Base-by-base conservation (phyloP, 2,329 filamentous ascomycete species). In the Colletotrichum salicis region DNA sequence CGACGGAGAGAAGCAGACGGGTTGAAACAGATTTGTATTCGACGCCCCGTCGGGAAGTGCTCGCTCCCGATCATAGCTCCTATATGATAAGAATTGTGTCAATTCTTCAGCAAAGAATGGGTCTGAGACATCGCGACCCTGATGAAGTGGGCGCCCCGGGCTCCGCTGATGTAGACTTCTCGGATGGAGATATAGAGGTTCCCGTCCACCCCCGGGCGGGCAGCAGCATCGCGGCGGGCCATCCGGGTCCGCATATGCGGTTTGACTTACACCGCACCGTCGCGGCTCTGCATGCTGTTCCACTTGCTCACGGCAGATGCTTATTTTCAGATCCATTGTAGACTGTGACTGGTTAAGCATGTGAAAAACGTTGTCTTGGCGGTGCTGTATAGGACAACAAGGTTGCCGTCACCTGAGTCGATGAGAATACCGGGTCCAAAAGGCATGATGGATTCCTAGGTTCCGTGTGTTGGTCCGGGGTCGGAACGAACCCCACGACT, bases 241-340 rank as follows among this genome's bases (percentile, higher is more conserved):
- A 71, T 71, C 69, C 13, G 69, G 69, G 69, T 71, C 52, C 69
- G 51, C 58, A 71, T 13, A 27, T 11, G 33, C 7, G 13, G 13
- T 41, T 15, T 41, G 59, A 35, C 59, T 41, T 63, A n/a, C 24
- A 55, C 24, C 31, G 48, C 48, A 55, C 45, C 31, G 35, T 41
- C 15, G 60, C 48, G 31, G 31, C 48, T 54, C 48, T 64, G n/a
- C 31, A 22, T n/a, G n/a, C 5, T 55, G 61, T 55, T 29, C 61
- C 61, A 31, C 31, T 55, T 31, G 8, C n/a, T 41, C 31, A 22
- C 35, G 22, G 12, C 22, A 31, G 45, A 41, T 41, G 37, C 7
- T 13, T 13, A 19, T 8, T 10, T 48, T 13, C 1, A 10, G n/a
- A 22, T 31, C 5, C 12, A 10, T 33, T 6, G 4, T 4, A 24